Base-by-base conservation (phyloP, 2,329 filamentous ascomycete species). In the Calonectria pseudoturangicola region DNA sequence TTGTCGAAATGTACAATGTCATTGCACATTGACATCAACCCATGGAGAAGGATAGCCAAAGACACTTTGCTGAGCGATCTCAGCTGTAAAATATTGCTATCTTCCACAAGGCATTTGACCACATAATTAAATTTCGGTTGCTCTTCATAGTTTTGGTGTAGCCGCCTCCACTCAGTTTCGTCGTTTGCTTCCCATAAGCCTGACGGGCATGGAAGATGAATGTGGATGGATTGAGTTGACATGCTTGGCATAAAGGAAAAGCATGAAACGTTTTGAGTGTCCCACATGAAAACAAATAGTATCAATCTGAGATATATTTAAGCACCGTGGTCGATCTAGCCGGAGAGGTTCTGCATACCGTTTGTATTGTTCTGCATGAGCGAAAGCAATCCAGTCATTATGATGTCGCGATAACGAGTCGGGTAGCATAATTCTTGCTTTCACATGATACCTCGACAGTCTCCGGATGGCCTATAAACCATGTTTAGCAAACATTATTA, bases 171-270 rank as follows among this genome's bases (percentile, higher is more conserved):
- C n/a, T 58, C 54, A 9, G 12, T 12, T 21, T 58, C 54, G 10
- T 13, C 25, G 0, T 10, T 5, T 9, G 54, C 54, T 16, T 58
- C 54, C 54, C 54, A 58, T 8, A 58, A 21, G 18, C 41, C 54
- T 1, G 54, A 36, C 25, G 54, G 8, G n/a, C 54, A 58, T 33
- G 54, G 54, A 25, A 58, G 54, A 16, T 58, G 33, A n/a, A 58
- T 58, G 13, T 58, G 54, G n/a, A 58, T 58, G 12, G 54, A 58
- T 15, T 58, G 54, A 5, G 54, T 58, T 41, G 54, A 58, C 54
- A 58, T 58, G 54, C 54, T 58, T 8, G 54, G 54, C 54, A 58
- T 58, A 18, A 58, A 58, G 4, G 54, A 58, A 10, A 58, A 58
- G 21, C 54, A 58, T 1, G 54, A 58, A 2, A 58, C 54, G 30